A percentile compares a stretch with the other conserved stretches of the same genome.
Conservation (phyloP, 2,329 filamentous ascomycete genomes). For the Cladosporium oxysporum region DNA sequence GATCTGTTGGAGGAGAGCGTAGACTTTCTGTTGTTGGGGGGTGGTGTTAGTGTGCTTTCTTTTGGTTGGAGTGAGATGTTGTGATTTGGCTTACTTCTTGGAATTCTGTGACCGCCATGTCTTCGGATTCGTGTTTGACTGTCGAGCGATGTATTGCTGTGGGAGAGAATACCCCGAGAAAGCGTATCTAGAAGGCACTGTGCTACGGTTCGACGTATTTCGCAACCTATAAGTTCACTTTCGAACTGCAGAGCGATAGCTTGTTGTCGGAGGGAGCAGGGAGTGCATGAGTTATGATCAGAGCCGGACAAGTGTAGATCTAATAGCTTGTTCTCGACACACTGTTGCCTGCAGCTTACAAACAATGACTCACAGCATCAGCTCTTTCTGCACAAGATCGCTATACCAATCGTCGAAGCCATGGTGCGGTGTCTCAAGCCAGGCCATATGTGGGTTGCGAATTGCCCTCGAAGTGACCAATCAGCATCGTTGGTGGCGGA, state of each 20-base stretch:
- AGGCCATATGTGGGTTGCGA: neutral
- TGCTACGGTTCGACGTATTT: neutral
- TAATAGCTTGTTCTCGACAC: neutral
- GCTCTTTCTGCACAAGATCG: neutral
- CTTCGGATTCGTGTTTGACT: neutral
- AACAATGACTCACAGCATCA: neutral
- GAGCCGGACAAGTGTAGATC: neutral
- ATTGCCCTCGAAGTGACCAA: slow-evolving; percentile 14
- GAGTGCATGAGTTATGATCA: neutral
- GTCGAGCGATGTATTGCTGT: neutral
- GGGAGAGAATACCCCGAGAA: neutral
- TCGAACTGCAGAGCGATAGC: neutral
- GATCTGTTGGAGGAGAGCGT: slow-evolving; percentile 73
- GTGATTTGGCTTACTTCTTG: neutral
- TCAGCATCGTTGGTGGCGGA: neutral
- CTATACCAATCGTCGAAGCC: neutral
- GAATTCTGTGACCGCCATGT: slow-evolving; percentile 14
- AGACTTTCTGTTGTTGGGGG: slow-evolving; percentile 50
- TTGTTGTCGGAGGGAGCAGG: neutral
- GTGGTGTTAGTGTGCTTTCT: neutral
- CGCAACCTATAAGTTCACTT: neutral
- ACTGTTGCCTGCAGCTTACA: neutral
- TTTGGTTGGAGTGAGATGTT: neutral
- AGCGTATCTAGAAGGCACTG: neutral
- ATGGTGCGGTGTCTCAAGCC: neutral